Evolutionary conservation across 129 eudicot species (phyloP).

Genomic region (Pseudognaphalium luteoalbum): DNA sequence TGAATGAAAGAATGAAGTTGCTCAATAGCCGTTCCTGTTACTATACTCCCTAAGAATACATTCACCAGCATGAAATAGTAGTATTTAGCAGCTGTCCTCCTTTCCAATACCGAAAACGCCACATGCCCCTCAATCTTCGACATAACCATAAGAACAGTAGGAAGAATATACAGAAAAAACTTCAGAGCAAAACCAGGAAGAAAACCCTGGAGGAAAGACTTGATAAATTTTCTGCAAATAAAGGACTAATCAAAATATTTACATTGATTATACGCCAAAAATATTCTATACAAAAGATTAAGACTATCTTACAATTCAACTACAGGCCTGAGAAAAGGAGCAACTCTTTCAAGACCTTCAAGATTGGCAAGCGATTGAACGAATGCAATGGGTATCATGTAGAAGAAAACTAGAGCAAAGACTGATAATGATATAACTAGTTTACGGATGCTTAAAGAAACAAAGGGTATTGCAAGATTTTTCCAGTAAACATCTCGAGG

Average conservation of each 20-base stretch:
- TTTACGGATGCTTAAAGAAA: slow-evolving; percentile 80
- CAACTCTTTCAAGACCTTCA: slow-evolving; percentile 86
- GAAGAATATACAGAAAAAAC: slow-evolving; percentile 79
- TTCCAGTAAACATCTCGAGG: slow-evolving; percentile 94
- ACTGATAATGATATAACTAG: slow-evolving; percentile 69
- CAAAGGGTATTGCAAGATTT: slow-evolving; percentile 86
- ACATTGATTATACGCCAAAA: background rate
- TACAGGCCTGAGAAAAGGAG: slow-evolving; percentile 88
- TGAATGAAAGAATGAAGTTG: slow-evolving; percentile 95
- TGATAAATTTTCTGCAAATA: slow-evolving; percentile 68
- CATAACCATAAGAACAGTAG: slow-evolving; percentile 80
- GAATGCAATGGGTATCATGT: slow-evolving; percentile 97
- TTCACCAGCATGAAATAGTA: slow-evolving; percentile 97
- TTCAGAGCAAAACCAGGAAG: slow-evolving; percentile 95
- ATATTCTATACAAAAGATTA: background rate
- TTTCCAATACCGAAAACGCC: slow-evolving; percentile 73
- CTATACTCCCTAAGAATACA: slow-evolving; percentile 91
- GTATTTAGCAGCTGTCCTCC: slow-evolving; percentile 91
- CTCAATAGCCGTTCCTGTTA: slow-evolving; percentile 85
- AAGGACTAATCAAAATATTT: background rate
- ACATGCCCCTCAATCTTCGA: slow-evolving; percentile 95
- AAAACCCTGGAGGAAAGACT: slow-evolving; percentile 96
- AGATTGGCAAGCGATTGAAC: slow-evolving; percentile 97
- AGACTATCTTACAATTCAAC: slow-evolving; percentile 72
- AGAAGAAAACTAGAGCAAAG: slow-evolving; percentile 87